Evolutionary conservation across 768 basidiomycete genomes (phyloP).

Genomic region (Hydnum rufescens): DNA sequence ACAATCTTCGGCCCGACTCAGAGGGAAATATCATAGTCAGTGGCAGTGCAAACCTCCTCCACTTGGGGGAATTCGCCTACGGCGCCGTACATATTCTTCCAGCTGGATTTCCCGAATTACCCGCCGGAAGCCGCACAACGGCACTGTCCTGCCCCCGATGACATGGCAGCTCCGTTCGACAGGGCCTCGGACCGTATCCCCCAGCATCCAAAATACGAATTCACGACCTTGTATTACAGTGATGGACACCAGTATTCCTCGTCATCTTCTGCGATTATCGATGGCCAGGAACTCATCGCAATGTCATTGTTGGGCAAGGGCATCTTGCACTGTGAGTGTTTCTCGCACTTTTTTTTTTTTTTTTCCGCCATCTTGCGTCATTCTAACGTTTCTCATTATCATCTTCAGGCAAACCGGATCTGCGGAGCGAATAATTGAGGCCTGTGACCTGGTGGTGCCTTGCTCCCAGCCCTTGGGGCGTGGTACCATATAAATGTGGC

Average conservation of each 20-base stretch:
- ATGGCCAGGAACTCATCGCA: conserved; percentile 6
- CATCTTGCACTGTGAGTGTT: conserved; percentile 11
- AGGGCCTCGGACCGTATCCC: conserved; percentile 27
- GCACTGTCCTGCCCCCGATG: conserved; percentile 4
- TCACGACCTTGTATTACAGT: conserved; percentile 57
- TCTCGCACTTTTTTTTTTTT: no score
- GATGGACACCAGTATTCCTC: conserved; percentile 23
- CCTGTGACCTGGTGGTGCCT: no score
- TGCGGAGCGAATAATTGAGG: no score
- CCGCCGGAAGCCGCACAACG: conserved; percentile 14
- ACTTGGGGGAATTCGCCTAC: conserved; percentile 28
- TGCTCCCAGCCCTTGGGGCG: no score
- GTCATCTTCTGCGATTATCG: background rate
- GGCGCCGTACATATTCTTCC: conserved; percentile 23
- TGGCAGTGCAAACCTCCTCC: conserved; percentile 46
- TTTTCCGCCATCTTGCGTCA: no score
- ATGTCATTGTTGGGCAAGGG: conserved; percentile 11
- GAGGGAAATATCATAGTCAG: conserved; percentile 27
- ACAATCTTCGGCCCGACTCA: conserved; percentile 39
- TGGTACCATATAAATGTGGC: no score
- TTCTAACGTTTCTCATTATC: no score
- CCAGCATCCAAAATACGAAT: conserved; percentile 19
- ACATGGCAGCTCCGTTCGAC: conserved; percentile 28
- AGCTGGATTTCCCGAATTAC: conserved; percentile 43
- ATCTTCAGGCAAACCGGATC: no score